A percentile compares a stretch with the other conserved stretches of the same genome.
Evolutionary conservation across 2,329 filamentous ascomycete genomes (phyloP).

Genomic region (Neospermospora avenae): DNA sequence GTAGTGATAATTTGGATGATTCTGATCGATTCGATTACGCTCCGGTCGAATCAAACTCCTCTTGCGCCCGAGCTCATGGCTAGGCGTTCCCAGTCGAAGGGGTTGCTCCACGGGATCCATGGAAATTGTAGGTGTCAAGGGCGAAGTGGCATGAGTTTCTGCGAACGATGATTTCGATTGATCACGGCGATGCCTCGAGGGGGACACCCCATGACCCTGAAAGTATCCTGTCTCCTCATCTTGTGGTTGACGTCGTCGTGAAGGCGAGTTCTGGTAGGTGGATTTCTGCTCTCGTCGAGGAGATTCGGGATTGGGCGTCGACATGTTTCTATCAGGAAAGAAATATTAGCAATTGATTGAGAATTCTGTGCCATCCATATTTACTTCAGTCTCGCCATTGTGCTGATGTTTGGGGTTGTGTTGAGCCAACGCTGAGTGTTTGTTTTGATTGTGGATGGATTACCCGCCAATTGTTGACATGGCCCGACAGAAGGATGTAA

Average conservation of each 20-base stretch:
- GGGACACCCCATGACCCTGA: slow-evolving; percentile 11
- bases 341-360: slow-evolving; percentile 17
- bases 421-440: neutral
- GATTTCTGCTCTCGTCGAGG: slow-evolving; percentile 59
- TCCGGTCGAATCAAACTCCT: slow-evolving; percentile 88
- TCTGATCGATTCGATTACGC: slow-evolving; percentile 76
- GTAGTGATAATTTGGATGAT: slow-evolving; percentile 95
- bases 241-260: slow-evolving; percentile 60
- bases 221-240: slow-evolving; percentile 65
- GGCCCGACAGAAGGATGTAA: neutral
- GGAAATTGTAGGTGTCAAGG: slow-evolving; percentile 45
- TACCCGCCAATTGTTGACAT: slow-evolving; percentile 3
- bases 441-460: neutral
- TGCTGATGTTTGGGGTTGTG: slow-evolving; percentile 1
- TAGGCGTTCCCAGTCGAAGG: slow-evolving; percentile 19
- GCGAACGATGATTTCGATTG: slow-evolving; percentile 56
- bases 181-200: slow-evolving; percentile 47
- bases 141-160: slow-evolving; percentile 50
- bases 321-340: slow-evolving; percentile 44
- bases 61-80: slow-evolving; percentile 59
- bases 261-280: slow-evolving; percentile 65
- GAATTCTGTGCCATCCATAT: slow-evolving; percentile 5
- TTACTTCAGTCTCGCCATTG: slow-evolving; percentile 17
- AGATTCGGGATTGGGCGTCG: slow-evolving; percentile 52
- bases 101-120: slow-evolving; percentile 43